These are phyloP conservation scores for Stephania yunnanensis DNA, from an alignment of 164 flowering plant genomes.

Conservation along the genomic window DNA sequence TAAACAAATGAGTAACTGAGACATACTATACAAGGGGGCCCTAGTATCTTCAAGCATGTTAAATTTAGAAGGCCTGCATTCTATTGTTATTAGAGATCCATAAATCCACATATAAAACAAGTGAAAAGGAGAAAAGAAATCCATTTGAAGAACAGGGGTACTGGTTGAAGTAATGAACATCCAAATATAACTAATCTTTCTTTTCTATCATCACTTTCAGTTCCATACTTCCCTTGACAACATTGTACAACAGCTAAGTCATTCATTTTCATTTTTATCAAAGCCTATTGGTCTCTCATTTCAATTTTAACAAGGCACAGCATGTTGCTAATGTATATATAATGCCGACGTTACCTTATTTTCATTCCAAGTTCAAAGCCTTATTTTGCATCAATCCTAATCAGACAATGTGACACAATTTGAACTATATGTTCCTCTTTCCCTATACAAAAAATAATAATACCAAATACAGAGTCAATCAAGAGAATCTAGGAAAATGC, in stretches of 20 bases:
- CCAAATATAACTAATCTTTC: neutral
- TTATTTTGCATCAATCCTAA: neutral
- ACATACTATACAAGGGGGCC: neutral
- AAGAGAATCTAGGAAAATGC: neutral
- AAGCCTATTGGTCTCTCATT: neutral
- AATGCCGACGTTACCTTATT: neutral
- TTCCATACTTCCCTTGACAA: neutral
- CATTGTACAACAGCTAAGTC: neutral
- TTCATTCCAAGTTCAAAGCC: neutral
- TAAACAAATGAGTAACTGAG: neutral
- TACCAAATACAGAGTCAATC: neutral
- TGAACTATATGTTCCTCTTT: neutral
- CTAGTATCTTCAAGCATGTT: neutral
- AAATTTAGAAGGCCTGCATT: too few relatives aligned
- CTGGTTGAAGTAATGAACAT: too few relatives aligned
- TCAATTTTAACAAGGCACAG: neutral
- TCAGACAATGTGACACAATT: neutral
- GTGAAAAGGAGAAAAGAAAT: too few relatives aligned
- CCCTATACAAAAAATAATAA: neutral
- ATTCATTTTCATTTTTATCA: neutral
- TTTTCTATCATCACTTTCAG: neutral
- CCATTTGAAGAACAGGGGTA: too few relatives aligned
- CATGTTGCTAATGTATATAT: neutral
- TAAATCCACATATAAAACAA: too few relatives aligned
- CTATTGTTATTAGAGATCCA: too few relatives aligned